Evolutionary conservation across 371 early-diverging fungal genomes (phyloP).

Genomic region (Mortierella sp.): DNA sequence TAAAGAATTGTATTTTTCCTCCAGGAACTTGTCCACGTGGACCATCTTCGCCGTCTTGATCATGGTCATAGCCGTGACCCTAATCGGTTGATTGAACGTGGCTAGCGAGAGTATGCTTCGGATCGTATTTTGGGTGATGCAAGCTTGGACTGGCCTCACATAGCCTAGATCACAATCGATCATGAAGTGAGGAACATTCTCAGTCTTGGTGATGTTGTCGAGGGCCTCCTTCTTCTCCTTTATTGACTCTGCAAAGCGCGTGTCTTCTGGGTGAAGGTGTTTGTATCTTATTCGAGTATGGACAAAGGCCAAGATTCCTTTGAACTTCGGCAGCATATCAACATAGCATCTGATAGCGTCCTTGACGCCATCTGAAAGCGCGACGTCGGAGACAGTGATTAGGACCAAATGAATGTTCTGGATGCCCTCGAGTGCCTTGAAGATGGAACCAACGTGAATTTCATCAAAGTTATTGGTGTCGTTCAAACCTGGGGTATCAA

Average conservation of each 20-base stretch:
- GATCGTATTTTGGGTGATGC: slow-evolving; percentile 16
- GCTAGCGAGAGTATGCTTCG: slow-evolving; percentile 3
- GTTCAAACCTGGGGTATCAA: slow-evolving; percentile 23
- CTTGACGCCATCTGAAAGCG: slow-evolving; percentile 8
- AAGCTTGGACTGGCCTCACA: slow-evolving; percentile 11
- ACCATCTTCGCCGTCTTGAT: too few species aligned
- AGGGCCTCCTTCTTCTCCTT: background rate
- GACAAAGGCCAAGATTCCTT: slow-evolving; percentile 19
- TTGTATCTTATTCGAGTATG: slow-evolving; percentile 9
- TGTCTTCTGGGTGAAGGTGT: slow-evolving; percentile 3
- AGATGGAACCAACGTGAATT: slow-evolving; percentile 7
- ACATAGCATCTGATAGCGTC: slow-evolving; percentile 8
- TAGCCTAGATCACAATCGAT: slow-evolving; percentile 16
- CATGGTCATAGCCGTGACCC: too few species aligned
- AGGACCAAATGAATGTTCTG: slow-evolving; percentile 8
- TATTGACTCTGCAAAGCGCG: slow-evolving; percentile 7
- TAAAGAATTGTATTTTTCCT: too few species aligned
- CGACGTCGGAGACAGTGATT: background rate
- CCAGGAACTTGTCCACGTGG: too few species aligned
- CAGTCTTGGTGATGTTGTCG: background rate
- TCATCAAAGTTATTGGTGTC: slow-evolving; percentile 18
- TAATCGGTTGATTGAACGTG: too few species aligned
- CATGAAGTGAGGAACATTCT: slow-evolving; percentile 12
- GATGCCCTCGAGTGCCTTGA: background rate
- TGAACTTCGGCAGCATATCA: slow-evolving; percentile 11